phyloP scores from a whole-genome alignment of 768 basidiomycete species.

The Grammothele lineata region DNA sequence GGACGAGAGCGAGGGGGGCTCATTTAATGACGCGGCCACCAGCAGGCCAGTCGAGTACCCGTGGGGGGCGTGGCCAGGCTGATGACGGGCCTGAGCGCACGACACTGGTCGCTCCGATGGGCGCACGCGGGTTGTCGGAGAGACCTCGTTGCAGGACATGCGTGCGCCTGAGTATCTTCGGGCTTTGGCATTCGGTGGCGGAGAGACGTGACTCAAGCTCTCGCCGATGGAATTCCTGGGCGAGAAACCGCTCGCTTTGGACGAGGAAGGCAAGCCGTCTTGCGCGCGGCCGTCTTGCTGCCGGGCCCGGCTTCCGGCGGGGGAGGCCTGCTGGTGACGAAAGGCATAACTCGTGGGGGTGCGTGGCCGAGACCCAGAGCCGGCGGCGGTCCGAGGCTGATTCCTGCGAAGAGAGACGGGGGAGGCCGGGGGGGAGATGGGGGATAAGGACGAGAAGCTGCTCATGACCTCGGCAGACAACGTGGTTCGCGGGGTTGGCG shows the following conservation, averaged over 20 bases:
- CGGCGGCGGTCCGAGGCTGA: constrained; percentile 12
- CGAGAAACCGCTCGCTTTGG: constrained; percentile 10
- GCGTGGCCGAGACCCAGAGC: constrained; percentile 13
- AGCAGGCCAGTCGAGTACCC: constrained; percentile 12
- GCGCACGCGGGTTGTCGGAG: constrained; percentile 13
- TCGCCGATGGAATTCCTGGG: constrained; percentile 7
- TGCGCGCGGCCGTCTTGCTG: too few species aligned
- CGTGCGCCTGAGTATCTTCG: constrained; percentile 17
- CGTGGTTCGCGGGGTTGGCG: constrained; percentile 23
- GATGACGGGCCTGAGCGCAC: constrained; percentile 23
- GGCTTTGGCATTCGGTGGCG: constrained; percentile 14
- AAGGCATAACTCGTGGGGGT: constrained; percentile 11
- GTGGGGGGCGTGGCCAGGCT: constrained; percentile 19
- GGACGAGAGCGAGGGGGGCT: constrained; percentile 20
- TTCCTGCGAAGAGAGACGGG: constrained; percentile 9
- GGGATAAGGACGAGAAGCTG: constrained; percentile 16
- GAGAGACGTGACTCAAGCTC: constrained; percentile 9
- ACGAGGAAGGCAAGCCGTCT: constrained; percentile 8
- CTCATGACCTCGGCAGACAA: constrained; percentile 19
- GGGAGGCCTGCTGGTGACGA: too few species aligned
- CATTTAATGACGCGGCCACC: constrained; percentile 15
- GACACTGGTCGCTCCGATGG: constrained; percentile 11
- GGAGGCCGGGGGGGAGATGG: constrained; percentile 10
- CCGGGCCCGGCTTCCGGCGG: too few species aligned
- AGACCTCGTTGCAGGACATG: constrained; percentile 16